Evolutionary conservation across 305 asterid genomes (phyloP), one percentile per base, ranked within the genome.

Genomic region (Fraxinus floribunda): DNA sequence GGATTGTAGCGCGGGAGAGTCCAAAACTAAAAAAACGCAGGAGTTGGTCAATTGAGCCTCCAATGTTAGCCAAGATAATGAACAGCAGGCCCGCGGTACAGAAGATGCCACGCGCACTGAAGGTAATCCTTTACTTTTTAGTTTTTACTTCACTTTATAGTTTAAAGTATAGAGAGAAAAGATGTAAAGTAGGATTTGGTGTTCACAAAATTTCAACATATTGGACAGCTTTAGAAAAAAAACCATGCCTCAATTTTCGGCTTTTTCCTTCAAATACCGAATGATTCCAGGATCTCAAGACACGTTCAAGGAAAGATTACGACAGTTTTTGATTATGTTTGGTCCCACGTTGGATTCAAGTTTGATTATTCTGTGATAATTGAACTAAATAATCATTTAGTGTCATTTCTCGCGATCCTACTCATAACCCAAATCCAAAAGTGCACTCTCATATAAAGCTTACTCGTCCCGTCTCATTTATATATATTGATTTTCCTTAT

Each of bases 191-290:
- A 20, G 34, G 18, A 22, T 30, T 38, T 5, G 64, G 41, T 13
- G 9, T 32, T 11, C 44, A 41, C 82, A 79, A 11, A 16, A 39
- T 39, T 79, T 9, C 36, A 79, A 68, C 70, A 26, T 44, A 44
- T 41, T 7, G 20, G 39, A 32, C 10, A 20, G 68, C 75, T 78
- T 8, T 22, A 36, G 41, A 35, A 22, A 41, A n/a, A 22, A 66
- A 66, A 29, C 13, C 2, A 68, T 29, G 38, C 38, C 75, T 20
- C 0, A 30, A 79, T 73, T 35, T 3, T 34, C 6, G 20, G 68
- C 20, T 38, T 15, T 82, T 82, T 75, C 57, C 74, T 77, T 76
- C 13, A 66, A 77, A 46, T 38, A 20, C 35, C 26, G 24, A 60
- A 68, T 68, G 75, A 68, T 29, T 29, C 13, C 24, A 4, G 75